Evolutionary conservation across 2,329 filamentous ascomycete genomes (phyloP).

Genomic region (Ophiostoma australiae): DNA sequence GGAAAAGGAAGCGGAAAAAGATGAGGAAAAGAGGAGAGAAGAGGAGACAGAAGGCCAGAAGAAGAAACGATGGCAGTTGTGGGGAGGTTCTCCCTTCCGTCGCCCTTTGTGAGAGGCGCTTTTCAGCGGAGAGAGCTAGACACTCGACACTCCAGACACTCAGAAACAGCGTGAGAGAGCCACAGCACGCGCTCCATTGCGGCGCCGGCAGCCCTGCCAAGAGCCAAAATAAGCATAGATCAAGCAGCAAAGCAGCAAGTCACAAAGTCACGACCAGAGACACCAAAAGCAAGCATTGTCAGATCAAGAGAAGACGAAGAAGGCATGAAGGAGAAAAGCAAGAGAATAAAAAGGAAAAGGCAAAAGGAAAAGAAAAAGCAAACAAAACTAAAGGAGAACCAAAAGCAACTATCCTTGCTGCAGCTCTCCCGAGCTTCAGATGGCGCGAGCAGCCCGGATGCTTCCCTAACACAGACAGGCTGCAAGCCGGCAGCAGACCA

Average conservation of each 20-base stretch:
- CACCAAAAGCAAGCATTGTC: conserved; percentile 6
- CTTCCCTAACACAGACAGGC: background rate
- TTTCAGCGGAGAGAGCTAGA: background rate
- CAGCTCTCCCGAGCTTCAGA: conserved; percentile 6
- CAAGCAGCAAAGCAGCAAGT: background rate
- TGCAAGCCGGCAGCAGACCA: background rate
- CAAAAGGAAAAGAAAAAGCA: background rate
- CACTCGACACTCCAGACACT: background rate
- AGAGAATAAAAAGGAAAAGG: background rate
- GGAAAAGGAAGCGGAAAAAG: background rate
- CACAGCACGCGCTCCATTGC: conserved; percentile 2
- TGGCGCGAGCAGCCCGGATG: background rate
- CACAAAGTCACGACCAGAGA: background rate
- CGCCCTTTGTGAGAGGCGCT: background rate
- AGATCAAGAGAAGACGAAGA: background rate
- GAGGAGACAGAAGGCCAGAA: background rate
- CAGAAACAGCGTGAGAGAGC: background rate
- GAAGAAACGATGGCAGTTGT: background rate
- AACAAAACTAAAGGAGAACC: background rate
- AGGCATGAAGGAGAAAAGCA: background rate
- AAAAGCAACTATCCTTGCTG: conserved; percentile 6
- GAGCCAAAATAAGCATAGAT: background rate
- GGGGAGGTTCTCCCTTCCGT: background rate
- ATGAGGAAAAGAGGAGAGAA: background rate
- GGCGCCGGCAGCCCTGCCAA: conserved; percentile 9